These are phyloP conservation scores for Simplicillium sp. DNA, from an alignment of 2,329 filamentous ascomycete genomes.

Conservation along the genomic window DNA sequence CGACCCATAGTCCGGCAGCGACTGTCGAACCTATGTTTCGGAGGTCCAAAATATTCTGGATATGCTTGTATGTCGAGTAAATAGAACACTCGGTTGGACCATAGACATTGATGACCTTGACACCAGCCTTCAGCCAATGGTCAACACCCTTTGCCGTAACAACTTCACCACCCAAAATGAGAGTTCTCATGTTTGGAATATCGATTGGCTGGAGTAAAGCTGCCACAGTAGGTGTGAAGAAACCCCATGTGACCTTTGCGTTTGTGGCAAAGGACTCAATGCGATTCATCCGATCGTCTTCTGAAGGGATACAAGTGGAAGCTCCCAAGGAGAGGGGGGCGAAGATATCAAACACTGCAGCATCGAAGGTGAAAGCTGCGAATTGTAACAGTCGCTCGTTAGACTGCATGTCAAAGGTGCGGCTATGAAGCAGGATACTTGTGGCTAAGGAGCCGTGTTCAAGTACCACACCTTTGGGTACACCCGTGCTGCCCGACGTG, in stretches of 20 bases:
- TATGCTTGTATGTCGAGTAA: slow-evolving; percentile 2
- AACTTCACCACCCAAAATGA: slow-evolving; percentile 11
- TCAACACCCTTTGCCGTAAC: slow-evolving; percentile 20
- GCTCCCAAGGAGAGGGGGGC: slow-evolving; percentile 7
- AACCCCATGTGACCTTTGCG: slow-evolving; percentile 4
- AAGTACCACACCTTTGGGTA: slow-evolving; percentile 7
- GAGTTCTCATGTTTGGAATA: slow-evolving; percentile 4
- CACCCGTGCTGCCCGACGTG: slow-evolving; percentile 8
- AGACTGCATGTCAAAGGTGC: slow-evolving; percentile 3
- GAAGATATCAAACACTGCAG: slow-evolving; percentile 6
- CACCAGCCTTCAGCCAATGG: slow-evolving; percentile 7
- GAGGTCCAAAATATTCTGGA: neutral
- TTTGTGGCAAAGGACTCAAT: slow-evolving; percentile 2
- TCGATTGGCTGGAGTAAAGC: slow-evolving; percentile 3
- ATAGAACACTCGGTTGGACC: slow-evolving; percentile 31
- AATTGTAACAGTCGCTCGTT: slow-evolving; percentile 18
- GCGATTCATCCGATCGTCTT: slow-evolving; percentile 9
- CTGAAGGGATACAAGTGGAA: slow-evolving; percentile 11
- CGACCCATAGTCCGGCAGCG: slow-evolving; percentile 9
- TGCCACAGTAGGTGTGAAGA: slow-evolving; percentile 9
- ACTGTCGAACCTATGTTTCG: neutral
- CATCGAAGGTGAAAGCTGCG: slow-evolving; percentile 11
- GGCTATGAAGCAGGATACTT: neutral
- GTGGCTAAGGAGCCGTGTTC: neutral
- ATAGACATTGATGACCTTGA: slow-evolving; percentile 27